Base-by-base conservation (phyloP, 1,284 basidiomycete species). In the Ustilago xerochloae region DNA sequence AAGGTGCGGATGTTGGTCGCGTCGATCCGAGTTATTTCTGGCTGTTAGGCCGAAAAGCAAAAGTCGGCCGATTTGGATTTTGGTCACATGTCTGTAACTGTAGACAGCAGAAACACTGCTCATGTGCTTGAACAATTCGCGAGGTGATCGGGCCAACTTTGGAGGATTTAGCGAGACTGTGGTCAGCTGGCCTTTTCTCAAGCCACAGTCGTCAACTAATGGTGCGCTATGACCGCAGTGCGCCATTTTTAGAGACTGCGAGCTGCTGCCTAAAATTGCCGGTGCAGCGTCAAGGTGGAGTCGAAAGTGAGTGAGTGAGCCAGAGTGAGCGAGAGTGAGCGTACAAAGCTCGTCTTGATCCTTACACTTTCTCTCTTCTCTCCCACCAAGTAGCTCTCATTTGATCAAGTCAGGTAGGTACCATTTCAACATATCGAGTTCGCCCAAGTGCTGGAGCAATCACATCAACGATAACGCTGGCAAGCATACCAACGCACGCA, bases 371-470 rank as follows among this genome's bases (percentile, higher is more conserved):
- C 62, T 65, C 66, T 70, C 63, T 64, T 68, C 59, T 30, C 56
- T 54, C 57, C 72, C 72, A 70, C 72, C 72, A 75, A 69, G 60
- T 59, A 74, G 52, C 72, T 75, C 67, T 75, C 72, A 65, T 75
- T 70, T 67, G 63, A 75, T 60, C 66, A 70, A 66, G 63, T 63
- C 43, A 70, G 54, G 72, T 75, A 70, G 63, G 72, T 75, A 63
- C 35, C 35, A 22, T 49, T 32, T 13, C 30, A 7, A 18, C 41
- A 45, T 22, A 30, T 39, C 35, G 51, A 63, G 41, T 24, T 26
- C 41, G 41, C 39, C 39, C 29, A n/a, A 59, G 35, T 49, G 65
- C 62, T 61, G 48, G 46, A 49, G 48, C 41, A 6, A 53, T 46
- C 38, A 32, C 38, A 30, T 20, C 49, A 46, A 43, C 53, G 53